These are phyloP conservation scores for Microsporum canis DNA, from an alignment of 2,329 filamentous ascomycete genomes.

Conservation along the genomic window DNA sequence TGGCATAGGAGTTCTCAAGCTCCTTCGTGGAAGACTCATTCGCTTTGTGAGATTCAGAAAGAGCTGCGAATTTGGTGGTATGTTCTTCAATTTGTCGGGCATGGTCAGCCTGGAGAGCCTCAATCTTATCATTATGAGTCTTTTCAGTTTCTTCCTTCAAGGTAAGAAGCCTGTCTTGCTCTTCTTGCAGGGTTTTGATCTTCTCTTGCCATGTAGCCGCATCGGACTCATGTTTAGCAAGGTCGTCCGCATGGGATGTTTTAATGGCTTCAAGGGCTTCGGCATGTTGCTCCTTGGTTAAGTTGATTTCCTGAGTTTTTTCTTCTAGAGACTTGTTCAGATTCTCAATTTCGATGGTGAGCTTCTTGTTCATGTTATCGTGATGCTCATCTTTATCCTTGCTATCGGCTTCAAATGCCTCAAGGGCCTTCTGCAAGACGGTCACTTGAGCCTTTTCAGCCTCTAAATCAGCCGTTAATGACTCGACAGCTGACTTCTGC, in stretches of 20 bases:
- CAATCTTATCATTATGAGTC: constrained; percentile 10
- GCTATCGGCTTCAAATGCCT: constrained; percentile 27
- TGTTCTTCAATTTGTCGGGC: constrained; percentile 19
- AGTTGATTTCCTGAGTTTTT: constrained; percentile 21
- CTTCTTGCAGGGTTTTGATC: constrained; percentile 13
- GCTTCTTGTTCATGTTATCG: constrained; percentile 23
- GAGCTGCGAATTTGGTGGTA: constrained; percentile 21
- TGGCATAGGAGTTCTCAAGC: constrained; percentile 24
- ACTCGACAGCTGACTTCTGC: constrained; percentile 10
- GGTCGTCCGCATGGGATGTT: constrained; percentile 25
- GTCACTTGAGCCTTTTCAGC: constrained; percentile 22
- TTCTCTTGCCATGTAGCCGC: constrained; percentile 13
- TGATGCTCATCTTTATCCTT: constrained; percentile 30
- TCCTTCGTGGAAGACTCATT: constrained; percentile 26
- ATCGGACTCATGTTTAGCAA: constrained; percentile 24
- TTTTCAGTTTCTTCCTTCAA: constrained; percentile 9
- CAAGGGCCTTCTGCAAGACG: constrained; percentile 28
- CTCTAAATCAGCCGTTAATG: constrained; percentile 14
- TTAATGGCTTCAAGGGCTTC: constrained; percentile 26
- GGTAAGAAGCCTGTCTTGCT: constrained; percentile 12
- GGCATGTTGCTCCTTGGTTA: constrained; percentile 25
- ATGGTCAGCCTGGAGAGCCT: constrained; percentile 13
- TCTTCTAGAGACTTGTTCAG: constrained; percentile 27
- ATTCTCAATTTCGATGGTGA: constrained; percentile 26
- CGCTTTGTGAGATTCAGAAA: constrained; percentile 18